phyloP scores from a whole-genome alignment of 169 alveolate species.

The Toxoplasma gondii region DNA sequence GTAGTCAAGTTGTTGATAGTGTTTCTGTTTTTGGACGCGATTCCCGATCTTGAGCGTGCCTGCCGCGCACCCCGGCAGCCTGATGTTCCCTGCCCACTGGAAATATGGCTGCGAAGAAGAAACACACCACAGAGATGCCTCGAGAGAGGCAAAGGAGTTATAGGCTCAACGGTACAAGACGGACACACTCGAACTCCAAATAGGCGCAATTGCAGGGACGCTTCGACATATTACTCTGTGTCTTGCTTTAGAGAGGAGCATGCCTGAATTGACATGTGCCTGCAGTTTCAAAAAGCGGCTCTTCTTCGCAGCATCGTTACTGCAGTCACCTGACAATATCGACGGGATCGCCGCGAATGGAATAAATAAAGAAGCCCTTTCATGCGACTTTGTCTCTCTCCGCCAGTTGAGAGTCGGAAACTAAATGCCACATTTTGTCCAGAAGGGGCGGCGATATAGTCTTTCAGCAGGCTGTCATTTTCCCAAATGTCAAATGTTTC shows the following conservation, averaged over 20 bases:
- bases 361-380: background rate
- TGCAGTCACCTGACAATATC: background rate
- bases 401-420: background rate
- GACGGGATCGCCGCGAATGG: background rate
- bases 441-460: background rate
- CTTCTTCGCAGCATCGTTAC: background rate
- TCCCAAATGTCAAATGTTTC: background rate
- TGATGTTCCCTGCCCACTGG: background rate
- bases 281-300: constrained; percentile 1
- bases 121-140: background rate
- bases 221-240: too few species aligned
- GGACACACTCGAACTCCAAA: too few species aligned
- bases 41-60: background rate
- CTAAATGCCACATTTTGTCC: background rate
- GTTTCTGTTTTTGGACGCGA: background rate
- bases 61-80: background rate
- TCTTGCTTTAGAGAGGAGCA: too few species aligned
- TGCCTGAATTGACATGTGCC: background rate
- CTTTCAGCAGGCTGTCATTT: background rate
- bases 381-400: background rate
- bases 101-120: background rate
- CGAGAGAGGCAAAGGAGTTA: background rate
- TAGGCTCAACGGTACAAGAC: too few species aligned
- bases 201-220: too few species aligned
- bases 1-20: background rate